Conservation (phyloP, 345 rosid species). For the Populus nigra region DNA sequence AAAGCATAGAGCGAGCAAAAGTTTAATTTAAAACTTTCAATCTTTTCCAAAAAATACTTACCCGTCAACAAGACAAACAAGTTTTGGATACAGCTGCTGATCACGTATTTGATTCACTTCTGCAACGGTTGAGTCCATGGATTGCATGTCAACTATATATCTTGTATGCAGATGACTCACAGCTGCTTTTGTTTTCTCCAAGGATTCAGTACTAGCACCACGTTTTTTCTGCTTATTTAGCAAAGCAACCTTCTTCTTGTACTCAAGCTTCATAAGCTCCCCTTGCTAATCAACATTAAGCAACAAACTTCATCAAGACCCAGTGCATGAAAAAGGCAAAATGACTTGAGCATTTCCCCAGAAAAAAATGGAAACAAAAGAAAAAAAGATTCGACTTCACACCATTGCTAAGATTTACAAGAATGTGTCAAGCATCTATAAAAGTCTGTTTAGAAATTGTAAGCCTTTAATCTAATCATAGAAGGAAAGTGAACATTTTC, state of each 20-base stretch:
- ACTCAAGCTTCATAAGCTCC: constrained; percentile 93
- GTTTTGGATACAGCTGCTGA: constrained; percentile 80
- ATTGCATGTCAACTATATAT: constrained; percentile 97
- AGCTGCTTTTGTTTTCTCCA: constrained; percentile 91
- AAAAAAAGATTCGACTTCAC: background rate
- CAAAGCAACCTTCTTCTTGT: constrained; percentile 69
- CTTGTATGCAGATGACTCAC: constrained; percentile 89
- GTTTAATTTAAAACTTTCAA: background rate
- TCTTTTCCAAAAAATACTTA: constrained; percentile 28
- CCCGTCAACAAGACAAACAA: constrained; percentile 73
- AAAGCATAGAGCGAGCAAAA: background rate
- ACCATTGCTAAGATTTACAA: background rate
- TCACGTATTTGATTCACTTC: constrained; percentile 91
- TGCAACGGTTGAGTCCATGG: constrained; percentile 88
- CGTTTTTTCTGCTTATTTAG: constrained; percentile 82
- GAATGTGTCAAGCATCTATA: background rate
- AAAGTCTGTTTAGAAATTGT: background rate
- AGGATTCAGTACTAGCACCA: constrained; percentile 65
- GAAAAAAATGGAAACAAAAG: background rate
- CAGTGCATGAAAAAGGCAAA: background rate
- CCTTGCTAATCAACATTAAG: constrained; percentile 58
- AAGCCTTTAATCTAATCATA: background rate
- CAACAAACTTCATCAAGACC: constrained; percentile 20
- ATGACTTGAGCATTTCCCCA: background rate
- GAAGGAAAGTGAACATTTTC: background rate